Percentiles rank a stretch among this genome's conserved stretches.
Conservation (phyloP, 2,329 filamentous ascomycete species). For the Massarina eburnea region DNA sequence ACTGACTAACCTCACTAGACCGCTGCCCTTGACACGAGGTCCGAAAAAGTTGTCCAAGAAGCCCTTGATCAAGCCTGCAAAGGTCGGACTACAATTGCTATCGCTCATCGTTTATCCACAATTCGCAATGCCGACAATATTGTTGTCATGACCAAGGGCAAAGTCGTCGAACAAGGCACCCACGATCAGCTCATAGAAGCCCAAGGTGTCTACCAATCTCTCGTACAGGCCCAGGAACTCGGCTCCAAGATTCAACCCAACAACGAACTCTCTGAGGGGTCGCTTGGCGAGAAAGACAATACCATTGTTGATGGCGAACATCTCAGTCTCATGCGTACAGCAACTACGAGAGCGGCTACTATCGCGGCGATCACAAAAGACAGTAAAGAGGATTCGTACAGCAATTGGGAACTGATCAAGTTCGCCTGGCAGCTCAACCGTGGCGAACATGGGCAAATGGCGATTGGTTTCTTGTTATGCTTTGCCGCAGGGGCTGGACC, state of each 20-base stretch:
- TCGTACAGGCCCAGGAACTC: conserved; percentile 81
- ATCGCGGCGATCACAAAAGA: conserved; percentile 52
- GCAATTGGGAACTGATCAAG: conserved; percentile 47
- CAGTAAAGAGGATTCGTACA: conserved; percentile 29
- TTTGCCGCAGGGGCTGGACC: conserved; percentile 40
- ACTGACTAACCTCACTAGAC: conserved; percentile 51
- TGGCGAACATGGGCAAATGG: conserved; percentile 41
- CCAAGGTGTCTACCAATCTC: conserved; percentile 74
- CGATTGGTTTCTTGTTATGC: conserved; percentile 45
- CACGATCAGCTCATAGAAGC: conserved; percentile 76
- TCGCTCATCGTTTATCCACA: conserved; percentile 92
- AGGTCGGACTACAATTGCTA: conserved; percentile 91
- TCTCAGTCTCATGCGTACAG: conserved; percentile 28
- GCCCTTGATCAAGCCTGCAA: conserved; percentile 83
- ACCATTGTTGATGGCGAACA: conserved; percentile 24
- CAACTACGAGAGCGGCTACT: conserved; percentile 59
- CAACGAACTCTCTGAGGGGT: conserved; percentile 21
- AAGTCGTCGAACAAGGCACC: conserved; percentile 89
- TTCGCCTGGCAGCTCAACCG: conserved; percentile 36
- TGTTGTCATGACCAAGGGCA: conserved; percentile 82
- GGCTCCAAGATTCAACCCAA: conserved; percentile 25
- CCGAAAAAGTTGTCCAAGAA: conserved; percentile 90
- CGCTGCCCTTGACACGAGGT: conserved; percentile 89
- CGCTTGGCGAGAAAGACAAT: conserved; percentile 17
- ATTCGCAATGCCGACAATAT: conserved; percentile 96